These are phyloP conservation scores for Yamadazyma buinensis DNA, from an alignment of 1,139 yeast species.

Conservation along the genomic window DNA sequence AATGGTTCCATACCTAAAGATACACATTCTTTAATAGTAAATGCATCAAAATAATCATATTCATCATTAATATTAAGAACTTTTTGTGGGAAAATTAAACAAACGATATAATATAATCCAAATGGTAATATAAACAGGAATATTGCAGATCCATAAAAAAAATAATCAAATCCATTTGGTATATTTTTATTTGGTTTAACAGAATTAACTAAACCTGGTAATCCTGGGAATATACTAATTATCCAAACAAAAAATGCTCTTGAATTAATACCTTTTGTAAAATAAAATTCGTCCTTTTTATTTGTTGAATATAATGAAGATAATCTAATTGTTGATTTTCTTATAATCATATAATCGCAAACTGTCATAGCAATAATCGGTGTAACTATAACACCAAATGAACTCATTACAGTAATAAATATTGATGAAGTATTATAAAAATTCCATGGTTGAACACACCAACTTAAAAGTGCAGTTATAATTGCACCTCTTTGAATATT, in stretches of 20 bases:
- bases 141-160: conserved; percentile 10
- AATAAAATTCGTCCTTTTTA: conserved; percentile 15
- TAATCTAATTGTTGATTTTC: conserved; percentile 11
- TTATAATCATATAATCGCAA: conserved; percentile 14
- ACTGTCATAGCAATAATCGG: conserved; percentile 17
- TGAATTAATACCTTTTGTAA: conserved; percentile 30
- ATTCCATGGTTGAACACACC: conserved; percentile 20
- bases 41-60: conserved; percentile 16
- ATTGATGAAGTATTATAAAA: conserved; percentile 17
- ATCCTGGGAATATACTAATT: conserved; percentile 16
- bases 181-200: conserved; percentile 18
- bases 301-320: conserved; percentile 13
- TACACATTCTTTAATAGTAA: conserved; percentile 15
- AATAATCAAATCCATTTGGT: conserved; percentile 10
- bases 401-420: conserved; percentile 14
- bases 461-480: conserved; percentile 16
- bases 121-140: conserved; percentile 11
- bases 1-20: conserved; percentile 6
- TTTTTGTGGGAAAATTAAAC: conserved; percentile 6
- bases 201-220: conserved; percentile 19
- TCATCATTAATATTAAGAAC: conserved; percentile 12
- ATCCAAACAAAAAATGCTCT: conserved; percentile 26
- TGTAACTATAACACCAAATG: conserved; percentile 14
- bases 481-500: conserved; percentile 26
- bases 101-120: conserved; percentile 6